Evolutionary conservation across 139 green algal genomes (phyloP).

Genomic region (Coelastrella sp.): DNA sequence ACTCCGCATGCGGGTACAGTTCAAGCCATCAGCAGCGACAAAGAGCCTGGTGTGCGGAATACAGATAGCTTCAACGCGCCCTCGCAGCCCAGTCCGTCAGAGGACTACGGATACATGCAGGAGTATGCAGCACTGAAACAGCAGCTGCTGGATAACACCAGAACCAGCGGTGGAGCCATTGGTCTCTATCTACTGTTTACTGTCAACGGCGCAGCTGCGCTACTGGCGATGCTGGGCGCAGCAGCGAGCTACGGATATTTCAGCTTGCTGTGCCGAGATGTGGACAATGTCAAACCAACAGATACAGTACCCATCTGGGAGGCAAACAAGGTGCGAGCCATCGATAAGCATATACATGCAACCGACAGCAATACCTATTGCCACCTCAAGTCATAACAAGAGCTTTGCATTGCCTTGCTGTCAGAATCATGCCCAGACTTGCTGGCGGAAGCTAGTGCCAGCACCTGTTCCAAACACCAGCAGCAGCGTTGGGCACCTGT

Average conservation of each 20-base stretch:
- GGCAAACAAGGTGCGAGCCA: conserved; percentile 61
- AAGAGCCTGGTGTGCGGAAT: not conserved
- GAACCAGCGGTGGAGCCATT: conserved; percentile 71
- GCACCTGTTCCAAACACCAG: not conserved
- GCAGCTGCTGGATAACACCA: conserved; percentile 67
- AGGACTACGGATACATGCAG: conserved; percentile 48
- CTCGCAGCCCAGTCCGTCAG: not conserved
- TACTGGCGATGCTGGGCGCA: conserved; percentile 67
- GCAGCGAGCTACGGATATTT: conserved; percentile 72
- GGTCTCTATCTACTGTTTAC: conserved; percentile 75
- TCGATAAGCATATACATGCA: too few species aligned
- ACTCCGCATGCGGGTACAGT: not conserved
- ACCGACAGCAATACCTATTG: too few species aligned
- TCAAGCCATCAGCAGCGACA: not conserved
- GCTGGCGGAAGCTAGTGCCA: too few species aligned
- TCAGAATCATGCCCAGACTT: too few species aligned
- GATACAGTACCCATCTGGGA: conserved; percentile 65
- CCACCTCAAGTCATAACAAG: too few species aligned
- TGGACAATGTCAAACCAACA: conserved; percentile 61
- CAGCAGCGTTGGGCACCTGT: not conserved
- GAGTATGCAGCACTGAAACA: conserved; percentile 77
- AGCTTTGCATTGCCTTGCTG: too few species aligned
- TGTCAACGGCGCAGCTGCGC: conserved; percentile 60
- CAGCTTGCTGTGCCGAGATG: conserved; percentile 65
- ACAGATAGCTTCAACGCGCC: not conserved